Evolutionary conservation across 768 basidiomycete genomes (phyloP).

Genomic region (Punctularia strigosozonata): DNA sequence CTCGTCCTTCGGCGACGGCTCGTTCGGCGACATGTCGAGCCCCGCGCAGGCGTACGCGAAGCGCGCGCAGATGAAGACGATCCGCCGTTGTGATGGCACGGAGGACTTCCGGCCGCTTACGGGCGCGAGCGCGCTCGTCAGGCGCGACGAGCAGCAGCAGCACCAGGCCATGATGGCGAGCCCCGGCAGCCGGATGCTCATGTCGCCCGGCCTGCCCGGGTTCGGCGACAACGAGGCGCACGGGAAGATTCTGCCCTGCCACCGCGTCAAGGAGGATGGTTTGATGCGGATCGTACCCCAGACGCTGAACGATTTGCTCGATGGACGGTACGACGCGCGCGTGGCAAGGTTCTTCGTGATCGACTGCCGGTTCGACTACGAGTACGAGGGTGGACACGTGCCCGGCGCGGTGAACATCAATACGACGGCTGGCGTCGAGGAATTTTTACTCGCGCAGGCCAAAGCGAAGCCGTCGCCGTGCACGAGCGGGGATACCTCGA

Average conservation of each 20-base stretch:
- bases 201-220: constrained; percentile 58
- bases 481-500: constrained; percentile 57
- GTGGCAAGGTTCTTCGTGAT: constrained; percentile 71
- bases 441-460: constrained; percentile 54
- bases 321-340: constrained; percentile 55
- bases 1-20: constrained; percentile 25
- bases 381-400: constrained; percentile 90
- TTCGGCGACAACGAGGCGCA: constrained; percentile 90
- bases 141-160: constrained; percentile 32
- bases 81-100: constrained; percentile 70
- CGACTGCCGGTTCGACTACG: constrained; percentile 97
- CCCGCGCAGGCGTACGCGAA: constrained; percentile 74
- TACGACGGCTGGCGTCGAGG: constrained; percentile 67
- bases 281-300: constrained; percentile 76
- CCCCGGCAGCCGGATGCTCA: constrained; percentile 42
- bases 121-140: constrained; percentile 44
- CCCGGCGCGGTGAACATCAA: constrained; percentile 88
- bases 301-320: constrained; percentile 70
- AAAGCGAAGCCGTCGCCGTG: constrained; percentile 51
- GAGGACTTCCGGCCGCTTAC: constrained; percentile 70
- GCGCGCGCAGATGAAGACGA: constrained; percentile 66
- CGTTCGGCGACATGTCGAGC: constrained; percentile 63
- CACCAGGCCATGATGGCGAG: constrained; percentile 7
- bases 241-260: constrained; percentile 91
- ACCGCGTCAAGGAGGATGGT: constrained; percentile 89